These are phyloP conservation scores for Chamaecrista fasciculata DNA, from an alignment of 306 rosid species.

Conservation along the genomic window DNA sequence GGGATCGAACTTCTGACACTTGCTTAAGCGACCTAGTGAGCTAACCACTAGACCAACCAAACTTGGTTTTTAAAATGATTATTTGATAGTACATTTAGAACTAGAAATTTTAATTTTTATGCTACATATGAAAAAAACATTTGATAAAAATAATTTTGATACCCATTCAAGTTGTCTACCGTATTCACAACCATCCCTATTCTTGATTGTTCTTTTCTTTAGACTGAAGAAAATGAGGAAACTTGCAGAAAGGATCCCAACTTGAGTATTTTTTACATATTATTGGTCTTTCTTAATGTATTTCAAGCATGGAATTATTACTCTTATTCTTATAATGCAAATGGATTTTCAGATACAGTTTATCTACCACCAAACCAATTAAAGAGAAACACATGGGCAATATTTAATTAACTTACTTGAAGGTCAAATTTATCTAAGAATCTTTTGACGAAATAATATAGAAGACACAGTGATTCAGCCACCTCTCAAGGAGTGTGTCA, in stretches of 20 bases:
- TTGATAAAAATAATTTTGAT: too few relatives aligned
- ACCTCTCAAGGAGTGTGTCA: conserved; percentile 52
- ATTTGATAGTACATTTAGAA: too few relatives aligned
- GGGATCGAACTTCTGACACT: too few relatives aligned
- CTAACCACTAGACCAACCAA: too few relatives aligned
- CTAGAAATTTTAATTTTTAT: too few relatives aligned
- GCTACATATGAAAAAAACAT: too few relatives aligned
- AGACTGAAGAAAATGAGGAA: not conserved
- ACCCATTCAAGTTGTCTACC: too few relatives aligned
- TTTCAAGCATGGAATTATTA: not conserved
- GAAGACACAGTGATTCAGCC: conserved; percentile 2
- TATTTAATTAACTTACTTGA: not conserved
- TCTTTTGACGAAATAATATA: conserved; percentile 7
- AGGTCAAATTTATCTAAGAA: not conserved
- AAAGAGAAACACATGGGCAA: not conserved
- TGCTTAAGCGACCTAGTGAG: too few relatives aligned
- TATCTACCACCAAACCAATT: not conserved
- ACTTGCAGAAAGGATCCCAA: not conserved
- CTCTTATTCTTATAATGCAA: not conserved
- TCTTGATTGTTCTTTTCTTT: not conserved
- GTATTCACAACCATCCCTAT: too few relatives aligned
- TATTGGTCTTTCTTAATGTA: not conserved
- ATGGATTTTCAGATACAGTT: not conserved
- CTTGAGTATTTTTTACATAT: not conserved
- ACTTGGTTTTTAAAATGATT: too few relatives aligned